Evolutionary conservation across 1,284 basidiomycete genomes (phyloP).

Genomic region (Earliella scabrosa): DNA sequence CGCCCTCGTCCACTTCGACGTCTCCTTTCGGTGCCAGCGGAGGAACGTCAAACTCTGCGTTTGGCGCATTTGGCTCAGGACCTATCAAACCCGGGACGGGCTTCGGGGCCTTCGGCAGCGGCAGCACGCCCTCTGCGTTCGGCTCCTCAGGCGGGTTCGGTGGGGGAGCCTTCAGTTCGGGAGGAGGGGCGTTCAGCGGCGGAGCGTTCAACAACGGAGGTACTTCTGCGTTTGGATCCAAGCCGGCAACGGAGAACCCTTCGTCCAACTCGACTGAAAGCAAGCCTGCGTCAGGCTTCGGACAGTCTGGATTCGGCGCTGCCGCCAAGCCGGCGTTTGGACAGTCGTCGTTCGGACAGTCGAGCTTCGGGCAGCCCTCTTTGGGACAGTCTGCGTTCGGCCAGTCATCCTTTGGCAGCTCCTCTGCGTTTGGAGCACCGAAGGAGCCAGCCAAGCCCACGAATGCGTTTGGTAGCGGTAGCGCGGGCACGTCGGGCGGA

Average conservation of each 20-base stretch:
- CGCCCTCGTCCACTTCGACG: not conserved
- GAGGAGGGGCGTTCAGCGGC: constrained; percentile 9
- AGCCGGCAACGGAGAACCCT: not conserved
- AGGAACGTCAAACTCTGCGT: constrained; percentile 2
- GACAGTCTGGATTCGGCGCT: constrained; percentile 25
- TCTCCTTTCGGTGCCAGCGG: not conserved
- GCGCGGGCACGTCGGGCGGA: constrained; percentile 15
- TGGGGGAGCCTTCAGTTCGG: not conserved
- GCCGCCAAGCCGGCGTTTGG: constrained; percentile 32
- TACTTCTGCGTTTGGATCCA: not conserved
- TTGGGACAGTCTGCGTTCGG: constrained; percentile 40
- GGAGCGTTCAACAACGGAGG: not conserved
- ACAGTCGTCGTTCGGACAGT: constrained; percentile 33
- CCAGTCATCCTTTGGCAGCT: constrained; percentile 40
- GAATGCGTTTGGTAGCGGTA: constrained; percentile 3
- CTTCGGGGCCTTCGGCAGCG: constrained; percentile 29
- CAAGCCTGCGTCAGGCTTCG: constrained; percentile 6
- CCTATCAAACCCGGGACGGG: constrained; percentile 43
- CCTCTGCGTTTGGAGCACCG: constrained; percentile 23
- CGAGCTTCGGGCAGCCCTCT: constrained; percentile 27
- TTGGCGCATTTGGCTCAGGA: constrained; percentile 26
- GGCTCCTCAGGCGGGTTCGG: constrained; percentile 12
- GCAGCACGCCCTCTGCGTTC: constrained; percentile 8
- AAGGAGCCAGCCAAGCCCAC: constrained; percentile 12
- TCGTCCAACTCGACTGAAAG: not conserved